Conservation (phyloP, 1,284 basidiomycete genomes). For the Ganoderma lingzhi region DNA sequence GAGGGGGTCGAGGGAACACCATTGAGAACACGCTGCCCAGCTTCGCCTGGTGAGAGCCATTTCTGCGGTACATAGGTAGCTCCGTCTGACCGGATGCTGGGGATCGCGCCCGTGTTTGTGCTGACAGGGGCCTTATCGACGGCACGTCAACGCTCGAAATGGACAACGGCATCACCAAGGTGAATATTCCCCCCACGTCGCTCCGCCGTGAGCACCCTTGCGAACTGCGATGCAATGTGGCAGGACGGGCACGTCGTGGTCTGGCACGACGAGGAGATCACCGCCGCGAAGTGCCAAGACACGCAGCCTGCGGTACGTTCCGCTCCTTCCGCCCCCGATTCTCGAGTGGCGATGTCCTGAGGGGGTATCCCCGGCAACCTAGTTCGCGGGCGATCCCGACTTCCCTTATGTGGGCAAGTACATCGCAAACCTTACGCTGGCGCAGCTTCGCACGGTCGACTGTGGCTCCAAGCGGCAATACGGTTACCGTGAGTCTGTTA, state of each 20-base stretch:
- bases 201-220: constrained; percentile 10
- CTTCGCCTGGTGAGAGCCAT: constrained; percentile 69
- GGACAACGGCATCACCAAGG: constrained; percentile 80
- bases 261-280: constrained; percentile 81
- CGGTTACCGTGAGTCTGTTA: constrained; percentile 61
- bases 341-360: background rate
- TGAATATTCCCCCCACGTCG: constrained; percentile 35
- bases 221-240: constrained; percentile 19
- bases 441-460: constrained; percentile 80
- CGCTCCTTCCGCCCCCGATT: background rate
- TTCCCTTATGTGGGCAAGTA: constrained; percentile 81
- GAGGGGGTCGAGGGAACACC: constrained; percentile 78
- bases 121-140: constrained; percentile 69
- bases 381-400: constrained; percentile 62
- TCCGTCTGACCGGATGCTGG: constrained; percentile 7
- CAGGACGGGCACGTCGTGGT: constrained; percentile 80
- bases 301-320: constrained; percentile 64
- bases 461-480: constrained; percentile 75
- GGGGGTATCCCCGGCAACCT: constrained; percentile 15
- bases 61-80: background rate
- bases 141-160: constrained; percentile 81
- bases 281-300: constrained; percentile 69
- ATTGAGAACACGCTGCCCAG: constrained; percentile 75
- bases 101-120: background rate
- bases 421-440: constrained; percentile 79